Base-by-base conservation (phyloP, 352 stramenopile species). In the Peronospora tabacina region DNA sequence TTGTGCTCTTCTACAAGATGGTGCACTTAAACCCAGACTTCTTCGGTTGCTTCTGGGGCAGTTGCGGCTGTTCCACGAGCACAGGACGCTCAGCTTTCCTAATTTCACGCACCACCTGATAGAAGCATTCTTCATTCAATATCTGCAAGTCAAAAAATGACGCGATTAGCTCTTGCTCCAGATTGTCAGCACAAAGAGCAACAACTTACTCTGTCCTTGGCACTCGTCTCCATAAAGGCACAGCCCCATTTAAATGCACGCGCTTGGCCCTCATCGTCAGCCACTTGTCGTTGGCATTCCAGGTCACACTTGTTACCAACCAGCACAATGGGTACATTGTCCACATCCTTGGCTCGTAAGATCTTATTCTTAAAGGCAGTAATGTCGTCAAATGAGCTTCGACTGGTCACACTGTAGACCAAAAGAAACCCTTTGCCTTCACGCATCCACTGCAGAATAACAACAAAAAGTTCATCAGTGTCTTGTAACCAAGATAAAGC, bases 261-360 rank as follows among this genome's bases (percentile, higher is more conserved):
- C 28, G 73, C 66, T 34, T 77, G 75, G 56, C 82, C 82, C 43
- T 90, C 80, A 16, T 58, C 61, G 15, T 67, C 63, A 3, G 72
- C 63, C 47, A 94, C 82, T 68, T 90, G 70, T 42, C 82, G 72
- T 50, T 91, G 73, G 38, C 39, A 50, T 28, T 90, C 80, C 41
- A 94, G 54, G 60, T 94, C 82, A 50, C 80, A 91, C 72, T 94
- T 94, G 70, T 94, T 94, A 37, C 82, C 82, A n/a, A 91, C 82
- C 15, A 94, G 68, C 24, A 94, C 82, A 62, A 94, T 90, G 37
- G 82, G 80, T 24, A 91, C 82, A 36, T 70, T 87, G 58, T 91
- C 80, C 38, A 88, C 80, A 50, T 94, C 83, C 69, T 95, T 94
- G 39, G 85, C 85, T 8, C 85, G 75, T 41, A 95, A 58, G 38